Evolutionary conservation across 768 basidiomycete genomes (phyloP).

Genomic region (Candolleomyces efflorescens): DNA sequence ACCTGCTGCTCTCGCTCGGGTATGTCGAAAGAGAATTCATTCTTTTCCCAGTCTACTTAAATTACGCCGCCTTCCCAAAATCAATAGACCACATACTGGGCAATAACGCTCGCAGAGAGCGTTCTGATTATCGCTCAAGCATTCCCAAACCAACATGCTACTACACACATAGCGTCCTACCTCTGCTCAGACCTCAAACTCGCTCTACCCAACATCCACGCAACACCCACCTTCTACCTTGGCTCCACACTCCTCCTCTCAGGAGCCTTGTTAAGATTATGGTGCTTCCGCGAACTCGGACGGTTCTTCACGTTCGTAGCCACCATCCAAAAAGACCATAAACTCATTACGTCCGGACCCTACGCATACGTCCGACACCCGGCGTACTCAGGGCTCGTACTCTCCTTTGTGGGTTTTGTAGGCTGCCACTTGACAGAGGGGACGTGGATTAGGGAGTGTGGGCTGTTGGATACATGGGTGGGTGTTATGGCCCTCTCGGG

Average conservation of each 20-base stretch:
- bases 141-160: background rate
- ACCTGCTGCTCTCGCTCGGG: background rate
- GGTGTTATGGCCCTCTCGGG: background rate
- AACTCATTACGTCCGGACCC: constrained; percentile 26
- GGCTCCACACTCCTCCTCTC: background rate
- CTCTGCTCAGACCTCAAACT: background rate
- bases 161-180: background rate
- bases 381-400: constrained; percentile 17
- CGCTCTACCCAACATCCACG: background rate
- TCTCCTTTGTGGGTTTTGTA: background rate
- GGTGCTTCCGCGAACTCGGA: constrained; percentile 34
- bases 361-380: constrained; percentile 31
- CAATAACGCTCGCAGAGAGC: too few species aligned
- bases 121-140: background rate
- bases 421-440: constrained; percentile 6
- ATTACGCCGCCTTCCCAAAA: too few species aligned
- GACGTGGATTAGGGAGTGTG: constrained; percentile 8
- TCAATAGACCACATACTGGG: too few species aligned
- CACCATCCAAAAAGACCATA: constrained; percentile 20
- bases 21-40: too few species aligned
- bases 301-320: constrained; percentile 37
- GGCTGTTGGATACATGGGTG: background rate
- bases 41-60: too few species aligned
- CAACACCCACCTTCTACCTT: background rate
- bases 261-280: constrained; percentile 21